Evolutionary conservation across 1,139 yeast genomes (phyloP).

Genomic region (Zygosaccharomyces sapae): DNA sequence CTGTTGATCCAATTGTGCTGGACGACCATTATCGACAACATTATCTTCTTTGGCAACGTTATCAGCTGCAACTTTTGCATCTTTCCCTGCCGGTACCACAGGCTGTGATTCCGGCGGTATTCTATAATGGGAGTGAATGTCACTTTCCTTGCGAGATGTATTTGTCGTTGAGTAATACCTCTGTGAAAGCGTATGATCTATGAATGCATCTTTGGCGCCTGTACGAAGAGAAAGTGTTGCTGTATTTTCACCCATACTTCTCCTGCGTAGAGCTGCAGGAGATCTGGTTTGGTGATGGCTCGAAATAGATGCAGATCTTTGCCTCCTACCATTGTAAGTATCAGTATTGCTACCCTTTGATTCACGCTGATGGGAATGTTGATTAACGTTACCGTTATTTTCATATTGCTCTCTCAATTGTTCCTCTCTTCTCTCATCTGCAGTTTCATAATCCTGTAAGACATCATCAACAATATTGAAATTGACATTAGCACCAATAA

Average conservation of each 20-base stretch:
- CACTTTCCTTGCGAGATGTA: constrained; percentile 3
- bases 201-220: constrained; percentile 16
- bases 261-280: constrained; percentile 11
- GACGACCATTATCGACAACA: background rate
- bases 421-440: constrained; percentile 6
- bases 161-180: constrained; percentile 21
- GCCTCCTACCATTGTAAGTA: constrained; percentile 5
- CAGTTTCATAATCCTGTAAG: constrained; percentile 11
- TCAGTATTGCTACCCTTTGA: constrained; percentile 6
- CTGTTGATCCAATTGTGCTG: background rate
- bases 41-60: background rate
- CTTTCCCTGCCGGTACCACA: background rate
- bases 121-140: background rate
- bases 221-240: constrained; percentile 11
- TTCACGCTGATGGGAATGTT: background rate
- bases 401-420: constrained; percentile 10
- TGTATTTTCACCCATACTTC: constrained; percentile 12
- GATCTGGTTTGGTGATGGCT: constrained; percentile 8
- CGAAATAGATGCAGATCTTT: constrained; percentile 15
- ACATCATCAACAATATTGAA: constrained; percentile 27
- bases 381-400: background rate
- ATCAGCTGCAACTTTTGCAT: background rate
- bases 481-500: constrained; percentile 29
- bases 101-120: constrained; percentile 3
- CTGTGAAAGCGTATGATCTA: constrained; percentile 18